A percentile compares a stretch with the other conserved stretches of the same genome.
Evolutionary conservation across 257 asterid species (phyloP).

Genomic region (Apocynum venetum): DNA sequence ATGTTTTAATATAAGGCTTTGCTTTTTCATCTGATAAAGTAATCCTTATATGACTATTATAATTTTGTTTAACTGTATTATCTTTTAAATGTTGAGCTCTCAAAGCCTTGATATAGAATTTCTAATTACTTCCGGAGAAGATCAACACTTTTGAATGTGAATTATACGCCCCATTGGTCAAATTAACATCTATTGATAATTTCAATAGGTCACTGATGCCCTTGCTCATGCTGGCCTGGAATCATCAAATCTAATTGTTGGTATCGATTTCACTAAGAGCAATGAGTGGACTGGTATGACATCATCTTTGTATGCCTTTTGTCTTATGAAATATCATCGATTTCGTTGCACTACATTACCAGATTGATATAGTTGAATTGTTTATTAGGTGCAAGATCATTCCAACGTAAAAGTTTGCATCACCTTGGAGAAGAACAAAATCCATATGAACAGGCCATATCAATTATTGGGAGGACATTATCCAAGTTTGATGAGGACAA

Average conservation of each 20-base stretch:
- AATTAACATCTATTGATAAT: slow-evolving; percentile 4
- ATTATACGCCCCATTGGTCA: neutral
- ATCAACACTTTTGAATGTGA: neutral
- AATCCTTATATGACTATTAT: neutral
- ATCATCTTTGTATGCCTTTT: neutral
- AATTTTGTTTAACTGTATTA: neutral
- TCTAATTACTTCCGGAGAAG: neutral
- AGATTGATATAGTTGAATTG: neutral
- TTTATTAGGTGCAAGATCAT: slow-evolving; percentile 74
- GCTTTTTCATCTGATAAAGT: neutral
- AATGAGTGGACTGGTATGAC: slow-evolving; percentile 91
- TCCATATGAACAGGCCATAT: slow-evolving; percentile 95
- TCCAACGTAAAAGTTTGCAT: slow-evolving; percentile 79
- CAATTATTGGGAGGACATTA: slow-evolving; percentile 86
- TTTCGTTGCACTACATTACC: neutral
- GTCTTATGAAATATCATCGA: neutral
- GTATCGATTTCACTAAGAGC: slow-evolving; percentile 97
- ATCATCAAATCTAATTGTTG: slow-evolving; percentile 90
- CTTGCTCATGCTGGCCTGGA: slow-evolving; percentile 94
- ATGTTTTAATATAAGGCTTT: neutral
- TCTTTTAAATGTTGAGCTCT: neutral
- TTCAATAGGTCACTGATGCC: slow-evolving; percentile 75
- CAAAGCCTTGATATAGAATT: neutral
- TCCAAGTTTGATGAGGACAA: slow-evolving; percentile 94
- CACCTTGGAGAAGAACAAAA: slow-evolving; percentile 72